These are phyloP conservation scores for Cercospora brassicicola DNA, from an alignment of 2,329 filamentous ascomycete species.

Conservation along the genomic window DNA sequence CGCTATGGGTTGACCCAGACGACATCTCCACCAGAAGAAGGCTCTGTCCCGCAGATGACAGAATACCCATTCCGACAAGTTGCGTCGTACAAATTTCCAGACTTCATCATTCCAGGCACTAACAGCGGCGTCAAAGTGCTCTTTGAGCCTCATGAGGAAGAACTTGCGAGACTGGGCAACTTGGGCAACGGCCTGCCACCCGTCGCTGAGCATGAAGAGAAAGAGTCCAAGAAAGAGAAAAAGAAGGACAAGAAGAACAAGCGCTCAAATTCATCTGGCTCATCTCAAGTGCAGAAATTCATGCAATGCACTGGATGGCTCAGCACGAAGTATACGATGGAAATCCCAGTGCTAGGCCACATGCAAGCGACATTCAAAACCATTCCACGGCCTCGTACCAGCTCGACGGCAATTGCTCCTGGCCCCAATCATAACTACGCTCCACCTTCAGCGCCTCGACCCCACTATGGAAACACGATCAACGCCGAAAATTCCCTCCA, in stretches of 20 bases:
- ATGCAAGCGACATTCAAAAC: conserved; percentile 10
- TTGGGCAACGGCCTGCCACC: background rate
- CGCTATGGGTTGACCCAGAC: conserved; percentile 9
- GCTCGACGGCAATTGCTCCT: background rate
- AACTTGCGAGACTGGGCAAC: conserved; percentile 13
- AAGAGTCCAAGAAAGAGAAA: background rate
- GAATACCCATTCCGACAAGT: conserved; percentile 19
- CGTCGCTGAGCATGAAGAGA: background rate
- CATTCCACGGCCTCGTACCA: background rate
- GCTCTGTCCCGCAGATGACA: background rate
- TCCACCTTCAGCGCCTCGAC: background rate
- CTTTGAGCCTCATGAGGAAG: conserved; percentile 21
- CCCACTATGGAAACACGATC: background rate
- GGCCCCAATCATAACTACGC: no score
- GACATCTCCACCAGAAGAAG: background rate
- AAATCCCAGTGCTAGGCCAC: conserved; percentile 14
- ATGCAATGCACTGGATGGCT: conserved; percentile 19
- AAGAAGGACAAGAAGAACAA: background rate
- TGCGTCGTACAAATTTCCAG: conserved; percentile 14
- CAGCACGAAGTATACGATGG: conserved; percentile 16
- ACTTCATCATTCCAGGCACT: conserved; percentile 14
- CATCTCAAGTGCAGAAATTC: conserved; percentile 10
- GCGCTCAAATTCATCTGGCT: background rate
- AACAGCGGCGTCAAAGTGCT: conserved; percentile 11
- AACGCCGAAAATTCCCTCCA: background rate